Evolutionary conservation across 441 rosid genomes (phyloP), one percentile per base, ranked within the genome.

Genomic region (Omphalea diandra): DNA sequence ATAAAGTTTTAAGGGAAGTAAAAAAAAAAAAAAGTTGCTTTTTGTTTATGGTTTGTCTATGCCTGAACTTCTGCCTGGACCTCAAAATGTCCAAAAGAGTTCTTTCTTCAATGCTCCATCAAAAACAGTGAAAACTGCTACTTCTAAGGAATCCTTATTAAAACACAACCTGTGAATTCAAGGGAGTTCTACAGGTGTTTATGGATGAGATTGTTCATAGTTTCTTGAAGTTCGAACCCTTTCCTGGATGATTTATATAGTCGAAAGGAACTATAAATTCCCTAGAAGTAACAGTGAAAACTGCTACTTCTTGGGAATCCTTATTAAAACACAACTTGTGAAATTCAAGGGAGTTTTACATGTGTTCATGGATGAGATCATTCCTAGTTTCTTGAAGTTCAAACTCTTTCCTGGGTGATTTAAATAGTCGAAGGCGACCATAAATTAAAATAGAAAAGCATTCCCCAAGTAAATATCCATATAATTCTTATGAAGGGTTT

Each of bases 281-380:
- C n/a, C n/a, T n/a, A n/a, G n/a, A n/a, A n/a, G n/a, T n/a, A 31
- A 31, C 10, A 56, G 38, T 29, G 50, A 47, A 47, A 29, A 29
- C 20, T 31, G 36, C 38, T 29, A 29, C 31, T 14, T 33, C 3
- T 31, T 1, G 35, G 5, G 36, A n/a, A 12, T 29, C 29, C 29
- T 8, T 50, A 27, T 26, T 56, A 18, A 58, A 33, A 35, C 40
- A 32, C 24, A 58, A 58, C 10, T 7, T 58, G 1, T 63, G 49
- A 36, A n/a, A 62, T 67, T 53, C 61, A 10, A 11, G 47, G 27
- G 11, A 36, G 60, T 11, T 67, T 12, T 36, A 18, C 35, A 36
- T 71, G 27, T 62, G 50, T 71, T 58, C 14, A 62, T 22, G 44
- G 46, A 63, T 50, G 65, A 40, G 50, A 60, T n/a, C 63, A 58